Evolutionary conservation across 2,329 filamentous ascomycete genomes (phyloP), one percentile per base, ranked within the genome.

Genomic region (Xylaria multiplex): DNA sequence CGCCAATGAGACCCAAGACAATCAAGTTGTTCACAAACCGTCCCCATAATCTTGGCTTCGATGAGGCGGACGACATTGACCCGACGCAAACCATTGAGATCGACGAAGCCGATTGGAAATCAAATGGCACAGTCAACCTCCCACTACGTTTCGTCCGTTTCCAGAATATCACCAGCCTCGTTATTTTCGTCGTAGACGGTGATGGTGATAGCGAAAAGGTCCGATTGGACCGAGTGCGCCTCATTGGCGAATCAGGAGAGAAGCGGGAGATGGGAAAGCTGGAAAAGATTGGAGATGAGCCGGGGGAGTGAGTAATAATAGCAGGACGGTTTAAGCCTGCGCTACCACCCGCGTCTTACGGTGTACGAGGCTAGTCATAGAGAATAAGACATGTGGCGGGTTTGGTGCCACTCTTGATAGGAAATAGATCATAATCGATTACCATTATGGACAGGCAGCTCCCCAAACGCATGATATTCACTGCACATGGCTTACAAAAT

Each of bases 231-330:
- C 85, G 92, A 58, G 80, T 96, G 70, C 85, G 88, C 72, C 83
- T 98, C 62, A 90, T 98, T 75, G 96, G 96, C 35, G 95, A 98
- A 79, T 87, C 89, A 16, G 95, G 96, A 14, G 90, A 97, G 84
- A 97, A 96, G 86, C 87, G 93, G 67, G 92, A 96, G 64, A 93
- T 93, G 88, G 95, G 94, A 71, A 97, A 96, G 84, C 82, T 99
- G 71, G 93, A 98, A 85, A 98, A 98, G 88, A 88, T 97, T 76
- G 93, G 90, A 14, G 91, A 96, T 72, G 90, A 92, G 77, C 79
- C 82, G 32, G 88, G 88, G 60, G 86, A 90, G 77, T 89, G 81
- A 78, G 57, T 48, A 66, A 43, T 55, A 62, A 61, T 53, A 61
- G 24, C 54, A 52, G 32, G 14, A 67, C 40, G 42, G 40, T 30